Evolutionary conservation across 2,329 filamentous ascomycete species (phyloP).

Genomic region (Fusarium zealandicum): DNA sequence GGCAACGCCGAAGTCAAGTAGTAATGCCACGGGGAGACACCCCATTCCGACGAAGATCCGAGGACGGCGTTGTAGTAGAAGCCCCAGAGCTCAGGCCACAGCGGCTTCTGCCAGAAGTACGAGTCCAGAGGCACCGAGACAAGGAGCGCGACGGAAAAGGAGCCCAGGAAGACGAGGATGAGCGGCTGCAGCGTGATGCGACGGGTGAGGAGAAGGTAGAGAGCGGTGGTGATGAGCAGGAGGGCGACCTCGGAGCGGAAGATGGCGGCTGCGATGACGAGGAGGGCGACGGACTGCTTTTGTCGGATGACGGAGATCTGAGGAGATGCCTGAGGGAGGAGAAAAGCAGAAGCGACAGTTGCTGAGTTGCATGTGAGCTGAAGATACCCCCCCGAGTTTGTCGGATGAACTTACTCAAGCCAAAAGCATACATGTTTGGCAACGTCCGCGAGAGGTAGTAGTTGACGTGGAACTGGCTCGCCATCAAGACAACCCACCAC

Average conservation of each 20-base stretch:
- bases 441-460: conserved; percentile 92
- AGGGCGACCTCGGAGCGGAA: conserved; percentile 92
- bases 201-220: conserved; percentile 66
- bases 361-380: conserved; percentile 52
- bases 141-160: conserved; percentile 70
- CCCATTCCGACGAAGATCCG: conserved; percentile 87
- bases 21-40: conserved; percentile 82
- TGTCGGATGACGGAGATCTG: conserved; percentile 53
- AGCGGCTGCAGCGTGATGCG: conserved; percentile 64
- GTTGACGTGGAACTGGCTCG: conserved; percentile 88
- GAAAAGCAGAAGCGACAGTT: conserved; percentile 66
- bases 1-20: conserved; percentile 87
- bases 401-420: conserved; percentile 68
- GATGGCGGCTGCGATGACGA: conserved; percentile 81
- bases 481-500: conserved; percentile 83
- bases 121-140: conserved; percentile 82
- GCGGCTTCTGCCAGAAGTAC: conserved; percentile 86
- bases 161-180: conserved; percentile 69
- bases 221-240: conserved; percentile 72
- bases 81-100: conserved; percentile 90
- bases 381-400: not conserved
- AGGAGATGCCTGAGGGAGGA: conserved; percentile 47
- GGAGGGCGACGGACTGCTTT: conserved; percentile 72
- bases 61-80: conserved; percentile 92
- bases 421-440: conserved; percentile 97